Percentiles rank a stretch among this genome's conserved stretches.
phyloP scores from a whole-genome alignment of 2,329 filamentous ascomycete species.

The Arthrobotrys iridis region DNA sequence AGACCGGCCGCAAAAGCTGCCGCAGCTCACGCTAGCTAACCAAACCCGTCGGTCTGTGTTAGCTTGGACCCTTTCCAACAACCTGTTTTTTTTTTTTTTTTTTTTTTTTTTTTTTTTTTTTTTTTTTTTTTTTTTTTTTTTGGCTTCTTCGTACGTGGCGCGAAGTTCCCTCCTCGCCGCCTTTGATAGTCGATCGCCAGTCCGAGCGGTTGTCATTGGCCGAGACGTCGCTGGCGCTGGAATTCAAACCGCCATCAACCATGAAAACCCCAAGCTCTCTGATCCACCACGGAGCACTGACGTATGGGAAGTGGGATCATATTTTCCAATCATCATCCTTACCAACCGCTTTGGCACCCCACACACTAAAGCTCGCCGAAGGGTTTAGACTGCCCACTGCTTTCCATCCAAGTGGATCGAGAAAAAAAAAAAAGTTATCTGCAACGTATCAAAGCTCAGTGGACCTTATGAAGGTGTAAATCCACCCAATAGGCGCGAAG shows the following conservation, averaged over 20 bases:
- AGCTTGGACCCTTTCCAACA: constrained; percentile 46
- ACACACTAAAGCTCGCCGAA: constrained; percentile 33
- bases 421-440: not conserved
- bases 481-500: constrained; percentile 15
- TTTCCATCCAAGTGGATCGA: constrained; percentile 28
- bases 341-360: constrained; percentile 16
- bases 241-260: constrained; percentile 10
- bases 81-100: constrained; percentile 32
- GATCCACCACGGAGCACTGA: constrained; percentile 37
- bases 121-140: constrained; percentile 7
- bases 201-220: not conserved
- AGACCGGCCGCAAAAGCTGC: constrained; percentile 40
- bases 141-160: not conserved
- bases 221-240: not conserved
- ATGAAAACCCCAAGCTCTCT: constrained; percentile 1
- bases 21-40: constrained; percentile 33
- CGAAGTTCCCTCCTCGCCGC: not conserved
- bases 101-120: not conserved
- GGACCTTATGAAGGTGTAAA: constrained; percentile 5
- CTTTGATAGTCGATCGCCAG: constrained; percentile 6
- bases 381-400: not conserved
- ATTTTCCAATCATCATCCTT: constrained; percentile 39
- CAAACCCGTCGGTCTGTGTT: constrained; percentile 49
- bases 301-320: constrained; percentile 4
- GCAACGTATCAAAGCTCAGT: constrained; percentile 24